These are phyloP conservation scores for Chlorociboria aeruginascens DNA, from an alignment of 495 filamentous ascomycete species.

Conservation along the genomic window DNA sequence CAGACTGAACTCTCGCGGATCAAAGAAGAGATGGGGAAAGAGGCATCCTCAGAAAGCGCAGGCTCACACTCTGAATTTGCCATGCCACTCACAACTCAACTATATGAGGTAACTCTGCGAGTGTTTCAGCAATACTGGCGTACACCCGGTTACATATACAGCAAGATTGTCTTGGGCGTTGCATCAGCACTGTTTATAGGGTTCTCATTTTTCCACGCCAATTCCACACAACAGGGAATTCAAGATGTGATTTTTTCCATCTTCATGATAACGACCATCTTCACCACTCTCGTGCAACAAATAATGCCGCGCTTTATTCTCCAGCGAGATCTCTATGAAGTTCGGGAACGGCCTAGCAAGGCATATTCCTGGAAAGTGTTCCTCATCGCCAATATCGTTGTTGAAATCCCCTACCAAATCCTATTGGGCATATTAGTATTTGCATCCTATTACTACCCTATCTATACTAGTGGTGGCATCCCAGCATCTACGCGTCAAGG, in stretches of 20 bases:
- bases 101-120: slow-evolving; percentile 36
- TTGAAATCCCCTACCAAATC: slow-evolving; percentile 61
- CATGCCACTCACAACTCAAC: slow-evolving; percentile 44
- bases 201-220: slow-evolving; percentile 56
- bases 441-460: slow-evolving; percentile 50
- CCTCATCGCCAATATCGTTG: slow-evolving; percentile 53
- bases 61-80: slow-evolving; percentile 26
- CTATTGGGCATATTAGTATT: slow-evolving; percentile 48
- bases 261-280: slow-evolving; percentile 43
- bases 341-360: slow-evolving; percentile 56
- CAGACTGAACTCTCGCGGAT: slow-evolving; percentile 61
- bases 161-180: slow-evolving; percentile 48
- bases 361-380: slow-evolving; percentile 66
- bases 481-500: slow-evolving; percentile 30
- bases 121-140: slow-evolving; percentile 49
- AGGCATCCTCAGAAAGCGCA: slow-evolving; percentile 4
- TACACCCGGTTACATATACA: slow-evolving; percentile 44
- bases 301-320: slow-evolving; percentile 55
- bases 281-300: slow-evolving; percentile 26
- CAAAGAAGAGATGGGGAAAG: slow-evolving; percentile 37
- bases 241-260: slow-evolving; percentile 52
- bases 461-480: slow-evolving; percentile 26
- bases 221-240: slow-evolving; percentile 49
- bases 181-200: slow-evolving; percentile 51
- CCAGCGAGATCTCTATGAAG: slow-evolving; percentile 54